Evolutionary conservation across 2,329 filamentous ascomycete species (phyloP), one percentile per base, ranked within the genome.

Genomic region (Penicillium sp.): DNA sequence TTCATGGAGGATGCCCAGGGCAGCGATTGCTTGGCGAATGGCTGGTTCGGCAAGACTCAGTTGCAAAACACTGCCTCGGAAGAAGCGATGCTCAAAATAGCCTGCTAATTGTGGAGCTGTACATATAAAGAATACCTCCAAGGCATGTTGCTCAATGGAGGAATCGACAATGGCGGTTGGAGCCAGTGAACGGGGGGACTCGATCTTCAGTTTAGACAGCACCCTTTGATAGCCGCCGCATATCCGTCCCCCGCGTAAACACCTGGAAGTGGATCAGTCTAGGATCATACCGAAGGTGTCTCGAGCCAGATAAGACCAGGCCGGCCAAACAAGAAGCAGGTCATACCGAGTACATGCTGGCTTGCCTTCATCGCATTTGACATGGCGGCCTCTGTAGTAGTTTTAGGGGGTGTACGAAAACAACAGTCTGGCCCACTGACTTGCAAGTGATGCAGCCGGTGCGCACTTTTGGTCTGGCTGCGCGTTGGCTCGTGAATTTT

Each of bases 361-460:
- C 51, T 85, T 82, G 58, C 71, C 76, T 71, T 88, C 86, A 67
- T 87, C 86, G 68, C 86, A 88, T 70, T 88, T 88, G 59, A 88
- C 86, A 57, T 24, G 80, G 46, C 50, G 53, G 58, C 55, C 56
- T 54, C 62, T 63, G 21, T 26, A n/a, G 45, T 16, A 2, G 16
- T 37, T 18, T 37, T 37, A 37, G 34, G 34, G 21, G 16, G 26
- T 33, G 39, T 42, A 26, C 19, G 16, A 13, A 16, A 21, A 21
- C 16, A 18, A 16, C 9, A 7, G 34, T 19, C 16, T 4, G 10
- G 34, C 13, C 16, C 52, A 79, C 84, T 69, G 77, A 87, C 85
- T 88, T 88, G 86, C 85, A 88, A 70, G 84, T 86, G 64, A 78
- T 79, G 71, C 86, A 88, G 37, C 85, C 85, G 1, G 84, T 87